phyloP scores from a whole-genome alignment of 140 eudicot genomes.

The Anethum foeniculum region DNA sequence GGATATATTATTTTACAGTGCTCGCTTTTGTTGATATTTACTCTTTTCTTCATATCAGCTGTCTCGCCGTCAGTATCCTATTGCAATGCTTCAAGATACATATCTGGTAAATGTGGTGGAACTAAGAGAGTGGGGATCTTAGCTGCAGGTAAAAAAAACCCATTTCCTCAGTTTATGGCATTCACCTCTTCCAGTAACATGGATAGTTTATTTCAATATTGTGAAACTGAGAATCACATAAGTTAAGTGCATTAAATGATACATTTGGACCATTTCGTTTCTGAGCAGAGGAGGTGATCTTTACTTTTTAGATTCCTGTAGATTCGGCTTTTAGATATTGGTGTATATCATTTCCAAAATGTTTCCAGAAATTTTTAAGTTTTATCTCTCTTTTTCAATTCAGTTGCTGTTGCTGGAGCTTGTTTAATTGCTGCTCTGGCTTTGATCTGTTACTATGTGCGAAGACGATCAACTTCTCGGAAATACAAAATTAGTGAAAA shows the following conservation, averaged over 20 bases:
- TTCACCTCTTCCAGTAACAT: neutral
- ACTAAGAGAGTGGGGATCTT: slow-evolving; percentile 34
- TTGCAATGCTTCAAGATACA: slow-evolving; percentile 32
- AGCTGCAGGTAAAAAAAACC: slow-evolving; percentile 32
- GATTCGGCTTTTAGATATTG: neutral
- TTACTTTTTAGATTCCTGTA: neutral
- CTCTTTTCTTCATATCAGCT: neutral
- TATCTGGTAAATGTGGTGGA: slow-evolving; percentile 49
- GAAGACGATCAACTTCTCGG: slow-evolving; percentile 31
- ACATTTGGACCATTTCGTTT: too few species aligned
- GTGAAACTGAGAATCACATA: neutral
- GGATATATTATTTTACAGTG: neutral
- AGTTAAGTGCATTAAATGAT: neutral
- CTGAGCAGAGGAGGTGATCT: too few species aligned
- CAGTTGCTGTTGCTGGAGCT: slow-evolving; percentile 66
- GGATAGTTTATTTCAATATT: neutral
- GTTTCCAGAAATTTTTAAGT: neutral
- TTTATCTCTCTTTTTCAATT: slow-evolving; percentile 12
- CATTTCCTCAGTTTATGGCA: neutral
- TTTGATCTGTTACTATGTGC: slow-evolving; percentile 40
- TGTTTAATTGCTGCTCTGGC: slow-evolving; percentile 35
- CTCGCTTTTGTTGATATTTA: slow-evolving; percentile 10
- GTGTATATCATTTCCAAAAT: neutral
- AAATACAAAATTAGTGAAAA: slow-evolving; percentile 34
- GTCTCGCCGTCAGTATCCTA: slow-evolving; percentile 21